Base-by-base conservation (phyloP, 2,329 filamentous ascomycete species). In the Helminthosporium solani region DNA sequence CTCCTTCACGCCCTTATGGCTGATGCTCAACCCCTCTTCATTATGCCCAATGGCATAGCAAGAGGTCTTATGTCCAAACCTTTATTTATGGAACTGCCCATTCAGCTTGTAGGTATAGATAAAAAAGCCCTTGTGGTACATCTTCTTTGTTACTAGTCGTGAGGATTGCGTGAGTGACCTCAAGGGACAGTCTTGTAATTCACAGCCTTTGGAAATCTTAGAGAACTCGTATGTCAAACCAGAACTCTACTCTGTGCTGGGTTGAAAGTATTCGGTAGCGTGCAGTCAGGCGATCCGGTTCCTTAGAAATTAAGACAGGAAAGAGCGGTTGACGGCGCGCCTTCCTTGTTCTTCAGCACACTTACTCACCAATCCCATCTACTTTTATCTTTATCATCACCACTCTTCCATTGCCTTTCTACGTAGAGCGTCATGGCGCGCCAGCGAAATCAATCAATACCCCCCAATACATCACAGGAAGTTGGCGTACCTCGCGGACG, bases 351-450 rank as follows among this genome's bases (percentile, higher is more conserved):
- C 23, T 25, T 6, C 5, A 25, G 23, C 5, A 25, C 23, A 25
- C 23, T 9, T 25, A 25, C 9, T 25, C 23, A 25, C 23, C 23
- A 14, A 31, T 31, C 5, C 28, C 7, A 31, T 12, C 28, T 7
- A 14, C 7, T 12, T 12, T 14, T 14, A 31, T 6, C 33, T 5
- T 7, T 5, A 8, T 15, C 33, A 4, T 35, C 33, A 16, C 19
- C 8, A 18, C 14, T 18, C 6, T 15, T 6, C 7, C 33, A 35
- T 20, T n/a, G n/a, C 33, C 19, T 11, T 8, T 19, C 7, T 15
- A 11, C 16, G 16, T 12, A 35, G n/a, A n/a, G n/a, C n/a, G n/a
- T 8, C 7, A 62, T 62, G 59, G 53, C 54, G 18, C 49, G 51
- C 31, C 51, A 43, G 44, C 51, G 49, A 36, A 33, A 33, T 20